Conservation (phyloP, 345 rosid genomes). For the Cardamine resedifolia region DNA sequence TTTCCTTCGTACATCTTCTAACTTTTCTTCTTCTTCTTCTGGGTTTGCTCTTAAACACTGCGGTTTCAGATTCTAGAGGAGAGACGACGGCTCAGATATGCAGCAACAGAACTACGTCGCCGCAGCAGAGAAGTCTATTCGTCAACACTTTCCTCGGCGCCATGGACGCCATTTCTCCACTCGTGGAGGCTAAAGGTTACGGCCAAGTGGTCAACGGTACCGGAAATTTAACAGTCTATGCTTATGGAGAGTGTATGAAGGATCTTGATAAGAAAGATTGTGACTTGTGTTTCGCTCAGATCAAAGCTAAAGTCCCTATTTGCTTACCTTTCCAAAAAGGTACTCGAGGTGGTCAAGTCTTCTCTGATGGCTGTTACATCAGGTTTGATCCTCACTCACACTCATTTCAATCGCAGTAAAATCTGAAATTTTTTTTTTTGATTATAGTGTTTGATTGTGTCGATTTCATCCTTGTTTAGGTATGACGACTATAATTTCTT, state of each 20-base stretch:
- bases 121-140: constrained; percentile 44
- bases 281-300: constrained; percentile 73
- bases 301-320: constrained; percentile 64
- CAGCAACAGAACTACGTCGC: constrained; percentile 56
- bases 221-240: constrained; percentile 55
- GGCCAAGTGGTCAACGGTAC: constrained; percentile 50
- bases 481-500: constrained; percentile 75
- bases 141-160: constrained; percentile 54
- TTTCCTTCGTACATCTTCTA: background rate
- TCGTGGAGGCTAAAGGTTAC: constrained; percentile 39
- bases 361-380: constrained; percentile 71
- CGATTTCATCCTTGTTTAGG: background rate
- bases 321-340: constrained; percentile 72
- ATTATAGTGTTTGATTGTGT: background rate
- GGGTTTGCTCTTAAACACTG: constrained; percentile 35
- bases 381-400: constrained; percentile 38
- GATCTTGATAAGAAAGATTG: constrained; percentile 72
- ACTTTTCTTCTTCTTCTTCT: constrained; percentile 22
- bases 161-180: constrained; percentile 49
- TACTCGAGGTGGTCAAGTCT: constrained; percentile 71
- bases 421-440: background rate
- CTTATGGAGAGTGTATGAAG: constrained; percentile 78
- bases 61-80: constrained; percentile 73
- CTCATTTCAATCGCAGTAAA: background rate
- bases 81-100: constrained; percentile 54